Conservation (phyloP, 352 stramenopile species). For the Pythium phragmitis region DNA sequence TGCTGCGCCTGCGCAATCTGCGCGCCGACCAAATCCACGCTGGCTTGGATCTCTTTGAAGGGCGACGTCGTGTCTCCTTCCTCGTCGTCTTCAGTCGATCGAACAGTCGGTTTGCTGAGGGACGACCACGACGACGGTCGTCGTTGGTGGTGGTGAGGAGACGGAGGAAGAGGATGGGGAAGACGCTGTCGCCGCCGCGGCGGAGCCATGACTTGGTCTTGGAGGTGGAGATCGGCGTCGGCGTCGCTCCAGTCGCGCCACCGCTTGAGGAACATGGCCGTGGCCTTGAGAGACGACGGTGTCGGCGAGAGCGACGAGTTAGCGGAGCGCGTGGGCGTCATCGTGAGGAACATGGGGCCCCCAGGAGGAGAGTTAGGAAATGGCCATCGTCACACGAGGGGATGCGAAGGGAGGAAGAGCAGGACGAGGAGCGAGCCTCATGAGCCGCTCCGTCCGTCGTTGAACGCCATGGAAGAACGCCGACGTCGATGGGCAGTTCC, state of each 20-base stretch:
- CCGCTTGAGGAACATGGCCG: slow-evolving; percentile 25
- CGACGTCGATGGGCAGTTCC: not conserved
- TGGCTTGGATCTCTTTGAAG: slow-evolving; percentile 21
- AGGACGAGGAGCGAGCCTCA: not conserved
- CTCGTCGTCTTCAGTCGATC: not conserved
- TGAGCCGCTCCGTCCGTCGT: not conserved
- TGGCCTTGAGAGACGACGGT: slow-evolving; percentile 19
- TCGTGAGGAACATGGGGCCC: not conserved
- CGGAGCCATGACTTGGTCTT: not conserved
- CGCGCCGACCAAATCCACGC: slow-evolving; percentile 20
- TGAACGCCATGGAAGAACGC: not conserved
- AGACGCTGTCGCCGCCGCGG: not conserved
- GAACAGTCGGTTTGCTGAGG: slow-evolving; percentile 14
- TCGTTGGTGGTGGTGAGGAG: slow-evolving; percentile 8
- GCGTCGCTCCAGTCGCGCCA: slow-evolving; percentile 12
- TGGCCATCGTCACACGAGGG: not conserved
- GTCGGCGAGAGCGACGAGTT: slow-evolving; percentile 21
- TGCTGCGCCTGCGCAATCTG: slow-evolving; percentile 21
- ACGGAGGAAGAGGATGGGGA: not conserved
- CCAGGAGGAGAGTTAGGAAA: not conserved
- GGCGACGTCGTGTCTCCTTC: not conserved
- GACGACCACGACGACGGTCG: slow-evolving; percentile 15
- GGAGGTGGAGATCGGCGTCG: not conserved
- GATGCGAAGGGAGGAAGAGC: not conserved
- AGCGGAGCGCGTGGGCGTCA: not conserved